A percentile compares a stretch with the other conserved stretches of the same genome.
These are phyloP conservation scores for Globisporangium paddicum DNA, from an alignment of 352 stramenopile genomes.

Conservation along the genomic window DNA sequence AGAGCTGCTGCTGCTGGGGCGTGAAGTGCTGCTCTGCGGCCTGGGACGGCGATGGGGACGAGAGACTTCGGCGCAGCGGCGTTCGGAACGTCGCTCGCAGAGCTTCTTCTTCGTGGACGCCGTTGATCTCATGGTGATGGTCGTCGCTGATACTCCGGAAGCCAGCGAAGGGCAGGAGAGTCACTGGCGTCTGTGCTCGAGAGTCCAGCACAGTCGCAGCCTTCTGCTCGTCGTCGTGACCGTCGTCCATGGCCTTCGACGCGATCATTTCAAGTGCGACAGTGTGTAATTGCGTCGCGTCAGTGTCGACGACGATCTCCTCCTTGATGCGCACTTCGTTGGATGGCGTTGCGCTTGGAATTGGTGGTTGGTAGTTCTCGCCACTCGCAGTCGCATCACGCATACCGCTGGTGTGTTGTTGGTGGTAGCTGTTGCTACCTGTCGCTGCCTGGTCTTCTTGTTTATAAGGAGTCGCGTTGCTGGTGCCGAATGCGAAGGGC, in stretches of 20 bases:
- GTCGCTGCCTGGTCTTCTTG: background rate
- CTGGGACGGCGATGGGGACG: constrained; percentile 16
- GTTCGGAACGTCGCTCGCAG: constrained; percentile 25
- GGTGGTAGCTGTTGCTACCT: background rate
- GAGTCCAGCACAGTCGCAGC: background rate
- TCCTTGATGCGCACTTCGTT: constrained; percentile 12
- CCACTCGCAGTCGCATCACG: background rate
- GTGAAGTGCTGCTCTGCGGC: constrained; percentile 21
- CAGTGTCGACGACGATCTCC: constrained; percentile 1
- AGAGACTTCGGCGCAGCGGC: constrained; percentile 30
- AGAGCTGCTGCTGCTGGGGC: constrained; percentile 13
- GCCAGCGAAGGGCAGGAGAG: background rate
- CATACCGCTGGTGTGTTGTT: background rate
- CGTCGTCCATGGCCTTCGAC: constrained; percentile 5
- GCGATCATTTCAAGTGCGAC: background rate
- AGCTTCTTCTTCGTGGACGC: background rate
- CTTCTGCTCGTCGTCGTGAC: constrained; percentile 6
- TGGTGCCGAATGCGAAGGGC: constrained; percentile 40
- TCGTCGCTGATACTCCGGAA: constrained; percentile 16
- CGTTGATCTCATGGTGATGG: constrained; percentile 4
- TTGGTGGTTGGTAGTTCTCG: background rate
- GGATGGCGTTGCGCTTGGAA: background rate
- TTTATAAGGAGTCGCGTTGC: constrained; percentile 5
- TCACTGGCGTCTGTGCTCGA: constrained; percentile 14
- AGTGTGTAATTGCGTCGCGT: background rate